Evolutionary conservation across 257 asterid genomes (phyloP).

Genomic region (Solanum bulbocastanum): DNA sequence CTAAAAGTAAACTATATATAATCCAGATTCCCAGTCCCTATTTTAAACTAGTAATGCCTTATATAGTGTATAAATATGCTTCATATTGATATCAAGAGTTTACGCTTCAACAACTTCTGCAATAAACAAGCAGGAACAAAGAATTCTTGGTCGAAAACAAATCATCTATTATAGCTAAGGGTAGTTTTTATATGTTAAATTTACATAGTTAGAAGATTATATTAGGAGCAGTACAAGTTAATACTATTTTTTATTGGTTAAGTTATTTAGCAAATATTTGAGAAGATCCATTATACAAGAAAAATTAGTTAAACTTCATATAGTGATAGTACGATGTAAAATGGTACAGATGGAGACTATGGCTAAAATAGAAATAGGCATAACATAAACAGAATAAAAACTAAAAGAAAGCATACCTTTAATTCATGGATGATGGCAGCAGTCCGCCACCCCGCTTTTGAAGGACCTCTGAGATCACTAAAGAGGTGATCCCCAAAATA

Average conservation of each 20-base stretch:
- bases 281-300: not conserved
- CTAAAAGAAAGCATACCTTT: conserved; percentile 41
- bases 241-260: not conserved
- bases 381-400: not conserved
- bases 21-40: not conserved
- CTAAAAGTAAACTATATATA: not conserved
- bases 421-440: conserved; percentile 94
- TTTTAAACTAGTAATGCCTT: not conserved
- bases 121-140: not conserved
- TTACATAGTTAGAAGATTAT: not conserved
- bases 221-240: not conserved
- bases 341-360: not conserved
- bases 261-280: not conserved
- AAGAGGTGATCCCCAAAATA: conserved; percentile 97
- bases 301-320: not conserved
- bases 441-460: conserved; percentile 97
- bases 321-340: not conserved
- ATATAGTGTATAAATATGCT: not conserved
- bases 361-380: not conserved
- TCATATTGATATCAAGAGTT: not conserved
- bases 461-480: conserved; percentile 97
- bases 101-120: not conserved
- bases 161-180: not conserved
- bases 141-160: not conserved
- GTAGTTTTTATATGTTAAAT: not conserved